Conservation (phyloP, 2,329 filamentous ascomycete species). For the Colletotrichum coccodes region DNA sequence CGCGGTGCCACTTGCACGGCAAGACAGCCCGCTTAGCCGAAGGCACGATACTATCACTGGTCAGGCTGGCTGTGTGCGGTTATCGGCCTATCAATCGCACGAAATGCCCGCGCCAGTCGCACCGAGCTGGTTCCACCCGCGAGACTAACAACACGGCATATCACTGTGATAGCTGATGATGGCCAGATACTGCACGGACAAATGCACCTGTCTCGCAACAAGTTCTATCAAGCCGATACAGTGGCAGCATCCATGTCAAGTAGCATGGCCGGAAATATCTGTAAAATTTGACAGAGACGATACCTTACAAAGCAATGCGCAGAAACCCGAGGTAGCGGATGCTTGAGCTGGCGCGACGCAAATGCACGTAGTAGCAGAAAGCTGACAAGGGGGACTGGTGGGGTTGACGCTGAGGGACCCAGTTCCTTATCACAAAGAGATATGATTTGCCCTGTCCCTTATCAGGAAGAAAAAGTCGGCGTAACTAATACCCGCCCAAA, state of each 20-base stretch:
- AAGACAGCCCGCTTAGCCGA: constrained; percentile 22
- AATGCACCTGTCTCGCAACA: neutral
- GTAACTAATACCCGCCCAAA: constrained; percentile 38
- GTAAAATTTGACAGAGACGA: no score
- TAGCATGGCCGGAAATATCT: no score
- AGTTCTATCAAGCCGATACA: no score
- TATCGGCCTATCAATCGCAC: constrained; percentile 27
- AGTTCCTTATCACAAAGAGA: constrained; percentile 8
- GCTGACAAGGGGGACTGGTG: neutral
- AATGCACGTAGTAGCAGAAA: neutral
- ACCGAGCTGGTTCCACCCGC: constrained; percentile 10
- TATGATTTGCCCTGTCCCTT: constrained; percentile 36
- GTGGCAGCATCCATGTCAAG: no score
- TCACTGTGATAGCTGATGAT: neutral
- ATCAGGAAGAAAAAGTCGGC: constrained; percentile 34
- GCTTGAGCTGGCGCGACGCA: neutral
- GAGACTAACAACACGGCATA: neutral
- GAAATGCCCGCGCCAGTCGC: constrained; percentile 19
- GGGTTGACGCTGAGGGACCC: neutral
- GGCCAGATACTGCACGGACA: no score
- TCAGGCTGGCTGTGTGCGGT: constrained; percentile 5
- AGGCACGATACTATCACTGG: constrained; percentile 6
- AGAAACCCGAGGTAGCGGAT: neutral
- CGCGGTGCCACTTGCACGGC: constrained; percentile 8
- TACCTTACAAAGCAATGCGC: no score